Evolutionary conservation across 1,139 yeast genomes (phyloP).

Genomic region (Blastobotrys raffinosifermentans): DNA sequence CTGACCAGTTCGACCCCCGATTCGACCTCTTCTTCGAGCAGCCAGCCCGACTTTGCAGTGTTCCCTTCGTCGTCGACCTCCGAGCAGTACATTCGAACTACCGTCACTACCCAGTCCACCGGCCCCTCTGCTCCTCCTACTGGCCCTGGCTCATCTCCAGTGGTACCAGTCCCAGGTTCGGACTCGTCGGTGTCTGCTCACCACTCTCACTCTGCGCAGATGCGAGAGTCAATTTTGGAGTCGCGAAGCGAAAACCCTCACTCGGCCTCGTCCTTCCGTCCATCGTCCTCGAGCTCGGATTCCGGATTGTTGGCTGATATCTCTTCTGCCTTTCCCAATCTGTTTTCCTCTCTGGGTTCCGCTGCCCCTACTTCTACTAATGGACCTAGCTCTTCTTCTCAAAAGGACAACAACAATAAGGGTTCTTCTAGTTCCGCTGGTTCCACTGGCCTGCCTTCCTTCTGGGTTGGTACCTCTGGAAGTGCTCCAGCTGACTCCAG

Average conservation of each 20-base stretch:
- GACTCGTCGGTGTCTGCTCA: neutral
- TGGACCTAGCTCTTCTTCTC: neutral
- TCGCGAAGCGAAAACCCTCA: conserved; percentile 1
- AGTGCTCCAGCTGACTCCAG: conserved; percentile 3
- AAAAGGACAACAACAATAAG: too few species aligned
- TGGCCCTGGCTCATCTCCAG: neutral
- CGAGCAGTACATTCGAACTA: neutral
- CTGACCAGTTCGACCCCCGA: conserved; percentile 8
- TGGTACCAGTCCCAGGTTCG: neutral
- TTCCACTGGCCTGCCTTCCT: neutral
- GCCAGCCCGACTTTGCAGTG: neutral
- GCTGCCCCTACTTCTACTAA: neutral
- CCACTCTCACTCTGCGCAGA: neutral
- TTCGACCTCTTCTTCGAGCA: neutral
- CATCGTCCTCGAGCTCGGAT: neutral
- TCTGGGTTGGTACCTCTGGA: neutral
- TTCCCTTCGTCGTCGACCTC: neutral
- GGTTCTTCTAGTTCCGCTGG: too few species aligned
- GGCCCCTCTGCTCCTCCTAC: neutral
- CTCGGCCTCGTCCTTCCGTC: neutral
- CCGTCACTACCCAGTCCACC: neutral
- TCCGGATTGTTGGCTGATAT: neutral
- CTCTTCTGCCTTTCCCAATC: conserved; percentile 1
- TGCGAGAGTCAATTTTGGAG: conserved; percentile 1
- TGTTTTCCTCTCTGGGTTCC: neutral